A percentile compares a stretch with the other conserved stretches of the same genome.
phyloP scores from a whole-genome alignment of 2,329 filamentous ascomycete species.

The Rugonectria rugulosa region DNA sequence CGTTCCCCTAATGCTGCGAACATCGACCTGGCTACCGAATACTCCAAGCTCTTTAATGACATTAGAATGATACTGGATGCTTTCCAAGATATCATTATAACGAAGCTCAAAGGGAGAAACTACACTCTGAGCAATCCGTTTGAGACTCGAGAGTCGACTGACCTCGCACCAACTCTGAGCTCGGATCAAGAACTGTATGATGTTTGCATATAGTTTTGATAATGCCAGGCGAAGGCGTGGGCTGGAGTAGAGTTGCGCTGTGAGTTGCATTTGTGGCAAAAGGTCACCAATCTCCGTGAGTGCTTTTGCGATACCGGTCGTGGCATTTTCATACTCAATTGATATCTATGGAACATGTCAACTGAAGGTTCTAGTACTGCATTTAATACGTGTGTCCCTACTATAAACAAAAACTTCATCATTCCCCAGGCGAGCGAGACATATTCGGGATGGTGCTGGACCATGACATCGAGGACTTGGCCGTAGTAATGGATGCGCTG shows the following conservation, averaged over 20 bases:
- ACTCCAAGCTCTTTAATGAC: background rate
- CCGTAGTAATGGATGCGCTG: background rate
- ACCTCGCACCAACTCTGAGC: conserved; percentile 3
- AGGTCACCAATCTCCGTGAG: background rate
- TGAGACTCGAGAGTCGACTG: background rate
- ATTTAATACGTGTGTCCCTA: background rate
- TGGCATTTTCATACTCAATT: conserved; percentile 2
- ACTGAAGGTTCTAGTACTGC: background rate
- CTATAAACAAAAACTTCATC: conserved; percentile 1
- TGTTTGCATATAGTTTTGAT: background rate
- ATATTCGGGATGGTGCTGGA: conserved; percentile 1
- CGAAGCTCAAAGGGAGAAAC: background rate
- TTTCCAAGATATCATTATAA: conserved; percentile 2
- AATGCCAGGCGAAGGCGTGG: background rate
- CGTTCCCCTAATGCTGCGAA: background rate
- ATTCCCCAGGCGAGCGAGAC: background rate
- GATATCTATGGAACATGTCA: background rate
- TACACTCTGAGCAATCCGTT: background rate
- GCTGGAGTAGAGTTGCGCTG: background rate
- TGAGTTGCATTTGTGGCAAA: background rate
- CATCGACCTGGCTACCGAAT: background rate
- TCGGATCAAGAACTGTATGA: background rate
- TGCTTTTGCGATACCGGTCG: background rate
- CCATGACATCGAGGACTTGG: background rate
- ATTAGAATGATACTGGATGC: background rate